These are phyloP conservation scores for Fusarium xylarioides DNA, from an alignment of 2,329 filamentous ascomycete genomes.

Conservation along the genomic window DNA sequence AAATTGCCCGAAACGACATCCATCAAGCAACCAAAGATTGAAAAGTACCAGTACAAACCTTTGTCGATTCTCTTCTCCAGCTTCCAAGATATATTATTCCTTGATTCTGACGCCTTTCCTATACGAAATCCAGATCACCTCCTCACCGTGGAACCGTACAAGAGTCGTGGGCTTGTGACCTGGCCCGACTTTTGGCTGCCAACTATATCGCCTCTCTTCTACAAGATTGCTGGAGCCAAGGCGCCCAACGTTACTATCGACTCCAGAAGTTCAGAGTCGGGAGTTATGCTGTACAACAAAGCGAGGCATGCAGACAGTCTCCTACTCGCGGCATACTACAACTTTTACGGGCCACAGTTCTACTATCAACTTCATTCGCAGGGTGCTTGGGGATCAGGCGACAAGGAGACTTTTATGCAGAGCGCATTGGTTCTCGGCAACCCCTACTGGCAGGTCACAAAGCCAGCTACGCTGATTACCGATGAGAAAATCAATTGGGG, in stretches of 20 bases:
- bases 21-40: constrained; percentile 7
- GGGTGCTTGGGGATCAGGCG: constrained; percentile 39
- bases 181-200: constrained; percentile 42
- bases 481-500: constrained; percentile 30
- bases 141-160: constrained; percentile 31
- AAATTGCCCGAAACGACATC: not conserved
- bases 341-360: constrained; percentile 35
- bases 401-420: constrained; percentile 40
- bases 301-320: constrained; percentile 35
- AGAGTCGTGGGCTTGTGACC: constrained; percentile 29
- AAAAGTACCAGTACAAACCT: constrained; percentile 35
- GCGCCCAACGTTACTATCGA: constrained; percentile 30
- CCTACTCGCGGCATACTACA: constrained; percentile 36
- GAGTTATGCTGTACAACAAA: constrained; percentile 37
- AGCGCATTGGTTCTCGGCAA: constrained; percentile 30
- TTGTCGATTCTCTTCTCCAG: constrained; percentile 38
- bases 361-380: constrained; percentile 42
- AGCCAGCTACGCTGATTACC: constrained; percentile 16
- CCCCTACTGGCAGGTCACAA: constrained; percentile 33
- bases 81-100: constrained; percentile 36
- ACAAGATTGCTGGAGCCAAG: constrained; percentile 25
- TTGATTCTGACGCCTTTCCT: constrained; percentile 39
- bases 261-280: constrained; percentile 35
- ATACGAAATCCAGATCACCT: constrained; percentile 30
- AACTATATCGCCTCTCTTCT: constrained; percentile 37